Percentiles rank a stretch among this genome's conserved stretches.
Conservation (phyloP, 2,329 filamentous ascomycete genomes). For the Coniochaeta ligniaria region DNA sequence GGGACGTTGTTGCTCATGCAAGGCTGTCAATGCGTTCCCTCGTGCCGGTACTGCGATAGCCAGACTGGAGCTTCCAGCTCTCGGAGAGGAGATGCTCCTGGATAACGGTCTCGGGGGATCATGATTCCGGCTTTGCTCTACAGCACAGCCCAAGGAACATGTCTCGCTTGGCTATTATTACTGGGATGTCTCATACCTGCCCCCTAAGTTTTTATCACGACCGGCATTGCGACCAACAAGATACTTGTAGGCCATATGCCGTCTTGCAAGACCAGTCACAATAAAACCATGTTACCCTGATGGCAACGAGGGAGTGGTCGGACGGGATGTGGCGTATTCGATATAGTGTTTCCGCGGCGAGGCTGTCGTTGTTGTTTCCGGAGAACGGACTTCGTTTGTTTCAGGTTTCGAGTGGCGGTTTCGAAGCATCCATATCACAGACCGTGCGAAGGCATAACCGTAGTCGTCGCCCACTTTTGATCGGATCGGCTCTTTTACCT, state of each 20-base stretch:
- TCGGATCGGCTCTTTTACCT: neutral
- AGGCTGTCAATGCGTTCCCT: conserved; percentile 5
- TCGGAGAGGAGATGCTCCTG: neutral
- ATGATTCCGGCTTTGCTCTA: too few relatives aligned
- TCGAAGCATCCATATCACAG: neutral
- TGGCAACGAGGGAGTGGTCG: neutral
- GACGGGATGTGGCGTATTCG: neutral
- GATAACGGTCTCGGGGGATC: too few relatives aligned
- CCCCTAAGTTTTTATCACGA: neutral
- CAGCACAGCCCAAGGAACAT: too few relatives aligned
- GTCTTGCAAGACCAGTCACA: neutral
- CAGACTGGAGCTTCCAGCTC: neutral
- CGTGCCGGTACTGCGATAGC: neutral
- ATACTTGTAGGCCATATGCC: neutral
- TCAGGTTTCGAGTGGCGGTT: neutral
- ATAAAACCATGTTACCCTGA: neutral
- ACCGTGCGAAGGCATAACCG: neutral
- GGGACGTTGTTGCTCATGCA: conserved; percentile 4
- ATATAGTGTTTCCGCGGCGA: neutral
- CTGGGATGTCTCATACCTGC: too few relatives aligned
- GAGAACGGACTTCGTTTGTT: neutral
- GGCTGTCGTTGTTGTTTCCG: neutral
- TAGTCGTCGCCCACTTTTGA: neutral
- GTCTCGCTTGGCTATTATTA: too few relatives aligned
- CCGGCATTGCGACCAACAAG: neutral